A percentile compares a stretch with the other conserved stretches of the same genome.
Evolutionary conservation across 2,329 filamentous ascomycete genomes (phyloP).

Genomic region (Exophiala sp.): DNA sequence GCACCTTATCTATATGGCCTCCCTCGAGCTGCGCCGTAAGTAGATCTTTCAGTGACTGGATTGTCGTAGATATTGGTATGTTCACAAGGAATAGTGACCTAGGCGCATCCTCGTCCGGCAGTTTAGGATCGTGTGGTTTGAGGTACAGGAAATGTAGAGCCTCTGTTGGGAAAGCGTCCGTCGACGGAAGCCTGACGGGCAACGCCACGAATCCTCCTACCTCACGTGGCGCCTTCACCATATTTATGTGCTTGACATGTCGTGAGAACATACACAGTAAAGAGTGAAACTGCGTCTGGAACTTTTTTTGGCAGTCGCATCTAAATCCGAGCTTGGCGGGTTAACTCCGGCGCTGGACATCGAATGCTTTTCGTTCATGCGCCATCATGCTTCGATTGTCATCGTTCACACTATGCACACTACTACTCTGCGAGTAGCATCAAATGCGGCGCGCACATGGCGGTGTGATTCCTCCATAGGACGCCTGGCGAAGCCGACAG

Average conservation of each 20-base stretch:
- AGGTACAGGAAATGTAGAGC: constrained; percentile 83
- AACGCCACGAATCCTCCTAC: constrained; percentile 66
- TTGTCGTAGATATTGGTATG: constrained; percentile 77
- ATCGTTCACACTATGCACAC: constrained; percentile 8
- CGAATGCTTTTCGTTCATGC: no score
- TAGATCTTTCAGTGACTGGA: constrained; percentile 69
- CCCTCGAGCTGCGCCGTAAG: constrained; percentile 72
- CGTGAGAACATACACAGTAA: not conserved
- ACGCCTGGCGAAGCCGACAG: not conserved
- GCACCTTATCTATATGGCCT: constrained; percentile 71
- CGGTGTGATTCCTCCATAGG: constrained; percentile 5
- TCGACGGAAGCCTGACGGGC: constrained; percentile 62
- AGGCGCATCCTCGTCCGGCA: constrained; percentile 67
- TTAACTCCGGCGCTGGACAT: no score
- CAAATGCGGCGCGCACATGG: not conserved
- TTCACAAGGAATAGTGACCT: constrained; percentile 91
- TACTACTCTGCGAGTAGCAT: constrained; percentile 2
- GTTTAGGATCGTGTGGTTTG: constrained; percentile 75
- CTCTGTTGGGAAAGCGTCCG: constrained; percentile 59
- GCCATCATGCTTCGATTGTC: not conserved
- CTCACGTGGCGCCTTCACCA: constrained; percentile 37
- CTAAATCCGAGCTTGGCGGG: no score
- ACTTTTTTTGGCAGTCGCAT: no score
- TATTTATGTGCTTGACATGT: constrained; percentile 18
- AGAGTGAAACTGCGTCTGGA: no score